Evolutionary conservation across 2,329 filamentous ascomycete species (phyloP).

Genomic region (Epichloe elymi): DNA sequence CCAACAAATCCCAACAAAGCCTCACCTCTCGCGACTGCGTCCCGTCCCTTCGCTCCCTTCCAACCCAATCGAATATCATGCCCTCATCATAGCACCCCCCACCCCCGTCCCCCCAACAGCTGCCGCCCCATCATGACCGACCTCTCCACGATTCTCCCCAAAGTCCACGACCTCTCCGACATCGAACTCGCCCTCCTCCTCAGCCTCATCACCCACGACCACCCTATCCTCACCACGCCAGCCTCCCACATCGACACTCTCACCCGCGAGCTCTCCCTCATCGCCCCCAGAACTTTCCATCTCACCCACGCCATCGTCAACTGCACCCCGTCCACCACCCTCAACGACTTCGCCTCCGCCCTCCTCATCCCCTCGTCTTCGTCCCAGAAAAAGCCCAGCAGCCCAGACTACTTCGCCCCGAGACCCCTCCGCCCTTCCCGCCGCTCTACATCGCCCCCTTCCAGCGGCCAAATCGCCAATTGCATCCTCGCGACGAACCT

Average conservation of each 20-base stretch:
- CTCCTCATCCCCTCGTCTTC: slow-evolving; percentile 37
- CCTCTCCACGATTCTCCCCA: slow-evolving; percentile 35
- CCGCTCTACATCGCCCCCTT: slow-evolving; percentile 17
- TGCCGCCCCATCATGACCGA: not conserved
- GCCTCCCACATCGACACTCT: slow-evolving; percentile 49
- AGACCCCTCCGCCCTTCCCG: slow-evolving; percentile 10
- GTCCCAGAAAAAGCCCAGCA: slow-evolving; percentile 11
- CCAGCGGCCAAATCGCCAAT: slow-evolving; percentile 50
- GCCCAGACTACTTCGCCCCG: slow-evolving; percentile 18
- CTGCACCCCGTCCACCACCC: slow-evolving; percentile 58
- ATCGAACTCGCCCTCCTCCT: slow-evolving; percentile 77
- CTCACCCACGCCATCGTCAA: slow-evolving; percentile 57
- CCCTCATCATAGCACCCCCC: not conserved
- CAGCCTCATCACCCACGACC: slow-evolving; percentile 67
- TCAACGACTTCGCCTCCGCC: slow-evolving; percentile 67
- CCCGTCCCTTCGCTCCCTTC: no score
- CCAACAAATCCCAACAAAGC: no score
- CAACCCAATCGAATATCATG: not conserved
- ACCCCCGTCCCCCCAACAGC: not conserved
- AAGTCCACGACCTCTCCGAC: slow-evolving; percentile 69
- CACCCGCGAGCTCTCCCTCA: slow-evolving; percentile 60
- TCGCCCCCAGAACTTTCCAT: slow-evolving; percentile 58
- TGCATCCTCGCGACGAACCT: slow-evolving; percentile 73
- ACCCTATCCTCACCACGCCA: slow-evolving; percentile 75
- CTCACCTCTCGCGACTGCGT: no score